Evolutionary conservation across 2,329 filamentous ascomycete species (phyloP).

Genomic region (Didymosphaeria variabile): DNA sequence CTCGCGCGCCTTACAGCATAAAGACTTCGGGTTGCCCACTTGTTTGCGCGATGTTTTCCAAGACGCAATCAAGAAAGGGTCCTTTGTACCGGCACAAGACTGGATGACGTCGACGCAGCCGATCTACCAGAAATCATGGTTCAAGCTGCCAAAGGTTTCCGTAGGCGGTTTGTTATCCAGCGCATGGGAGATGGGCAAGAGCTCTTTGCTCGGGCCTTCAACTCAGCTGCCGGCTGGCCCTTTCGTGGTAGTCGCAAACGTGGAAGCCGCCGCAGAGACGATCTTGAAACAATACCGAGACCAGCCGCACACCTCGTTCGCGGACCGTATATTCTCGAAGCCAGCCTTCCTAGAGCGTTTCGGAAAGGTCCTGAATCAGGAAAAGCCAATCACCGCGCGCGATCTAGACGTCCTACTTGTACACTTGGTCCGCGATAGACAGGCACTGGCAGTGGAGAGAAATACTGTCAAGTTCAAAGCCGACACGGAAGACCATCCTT

Average conservation of each 20-base stretch:
- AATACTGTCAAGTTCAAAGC: conserved; percentile 77
- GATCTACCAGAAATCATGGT: conserved; percentile 76
- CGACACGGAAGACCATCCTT: conserved; percentile 48
- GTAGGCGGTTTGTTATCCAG: conserved; percentile 78
- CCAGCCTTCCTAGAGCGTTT: conserved; percentile 47
- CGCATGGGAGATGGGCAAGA: conserved; percentile 63
- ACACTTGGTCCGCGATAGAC: conserved; percentile 63
- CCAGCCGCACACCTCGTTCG: conserved; percentile 38
- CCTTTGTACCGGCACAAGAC: conserved; percentile 74
- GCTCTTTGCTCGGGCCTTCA: conserved; percentile 60
- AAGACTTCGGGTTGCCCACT: conserved; percentile 81
- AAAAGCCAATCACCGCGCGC: conserved; percentile 51
- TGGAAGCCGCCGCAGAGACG: conserved; percentile 63
- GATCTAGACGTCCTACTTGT: conserved; percentile 78
- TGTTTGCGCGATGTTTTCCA: conserved; percentile 80
- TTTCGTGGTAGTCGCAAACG: conserved; percentile 72
- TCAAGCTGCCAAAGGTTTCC: conserved; percentile 49
- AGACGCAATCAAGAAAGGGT: conserved; percentile 74
- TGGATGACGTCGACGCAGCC: conserved; percentile 74
- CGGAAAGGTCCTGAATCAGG: conserved; percentile 35
- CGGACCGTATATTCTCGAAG: conserved; percentile 47
- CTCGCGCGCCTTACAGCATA: conserved; percentile 74
- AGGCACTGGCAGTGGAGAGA: conserved; percentile 81
- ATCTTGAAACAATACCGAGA: conserved; percentile 49
- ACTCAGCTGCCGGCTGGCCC: conserved; percentile 68